Conservation (phyloP, 2,329 filamentous ascomycete genomes). For the Pseudogymnoascus verrucosus region DNA sequence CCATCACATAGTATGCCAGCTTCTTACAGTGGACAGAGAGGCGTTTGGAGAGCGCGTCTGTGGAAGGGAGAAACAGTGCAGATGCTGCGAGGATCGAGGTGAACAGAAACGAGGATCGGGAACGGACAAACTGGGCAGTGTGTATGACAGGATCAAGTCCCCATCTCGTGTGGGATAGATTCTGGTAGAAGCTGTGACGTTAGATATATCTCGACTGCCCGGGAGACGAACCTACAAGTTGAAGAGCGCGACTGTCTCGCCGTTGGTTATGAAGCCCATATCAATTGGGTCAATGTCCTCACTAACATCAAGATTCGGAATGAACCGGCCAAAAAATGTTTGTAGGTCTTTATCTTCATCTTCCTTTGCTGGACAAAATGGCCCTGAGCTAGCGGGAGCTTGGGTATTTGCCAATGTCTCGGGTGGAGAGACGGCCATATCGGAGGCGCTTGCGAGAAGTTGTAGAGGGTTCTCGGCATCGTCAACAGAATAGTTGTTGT, state of each 20-base stretch:
- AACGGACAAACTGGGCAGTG: slow-evolving; percentile 56
- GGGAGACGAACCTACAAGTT: slow-evolving; percentile 43
- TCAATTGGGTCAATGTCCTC: slow-evolving; percentile 60
- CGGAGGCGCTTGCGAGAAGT: slow-evolving; percentile 63
- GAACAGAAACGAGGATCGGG: slow-evolving; percentile 61
- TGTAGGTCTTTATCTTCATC: slow-evolving; percentile 43
- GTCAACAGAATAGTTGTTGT: slow-evolving; percentile 54
- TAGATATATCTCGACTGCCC: slow-evolving; percentile 9
- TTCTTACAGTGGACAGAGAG: slow-evolving; percentile 56
- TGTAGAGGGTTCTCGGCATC: slow-evolving; percentile 71
- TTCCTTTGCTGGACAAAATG: slow-evolving; percentile 25
- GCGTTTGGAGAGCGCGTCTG: slow-evolving; percentile 56
- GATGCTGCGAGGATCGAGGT: slow-evolving; percentile 64
- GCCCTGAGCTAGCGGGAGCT: slow-evolving; percentile 12
- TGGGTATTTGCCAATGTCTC: neutral
- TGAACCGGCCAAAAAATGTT: slow-evolving; percentile 58
- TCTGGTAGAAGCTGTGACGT: slow-evolving; percentile 52
- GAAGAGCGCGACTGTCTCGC: slow-evolving; percentile 58
- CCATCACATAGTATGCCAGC: slow-evolving; percentile 54
- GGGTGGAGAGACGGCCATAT: slow-evolving; percentile 35
- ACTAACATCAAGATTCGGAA: slow-evolving; percentile 54
- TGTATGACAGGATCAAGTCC: slow-evolving; percentile 62
- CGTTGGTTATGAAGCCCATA: slow-evolving; percentile 57
- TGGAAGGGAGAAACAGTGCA: slow-evolving; percentile 57
- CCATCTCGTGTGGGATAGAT: slow-evolving; percentile 66